phyloP scores from a whole-genome alignment of 768 basidiomycete species.

The Pulveroboletus sp. region DNA sequence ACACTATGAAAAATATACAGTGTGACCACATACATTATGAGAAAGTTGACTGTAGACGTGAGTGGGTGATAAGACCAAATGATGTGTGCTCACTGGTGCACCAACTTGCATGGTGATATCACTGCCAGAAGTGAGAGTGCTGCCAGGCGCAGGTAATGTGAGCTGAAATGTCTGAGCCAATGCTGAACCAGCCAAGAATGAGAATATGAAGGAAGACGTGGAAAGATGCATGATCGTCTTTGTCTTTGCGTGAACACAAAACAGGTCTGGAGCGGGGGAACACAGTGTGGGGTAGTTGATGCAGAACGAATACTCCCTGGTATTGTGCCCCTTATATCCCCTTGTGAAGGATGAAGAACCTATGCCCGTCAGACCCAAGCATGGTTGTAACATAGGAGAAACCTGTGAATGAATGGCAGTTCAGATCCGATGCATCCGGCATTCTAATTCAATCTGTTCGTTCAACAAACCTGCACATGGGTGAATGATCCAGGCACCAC shows the following conservation, averaged over 20 bases:
- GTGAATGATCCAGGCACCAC: conserved; percentile 1
- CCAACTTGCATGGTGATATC: conserved; percentile 12
- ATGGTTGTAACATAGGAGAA: neutral
- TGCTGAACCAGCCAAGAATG: conserved; percentile 9
- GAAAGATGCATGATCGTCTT: conserved; percentile 17
- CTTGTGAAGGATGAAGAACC: neutral
- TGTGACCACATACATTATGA: too few species aligned
- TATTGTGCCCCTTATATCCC: conserved; percentile 16
- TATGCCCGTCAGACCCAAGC: neutral
- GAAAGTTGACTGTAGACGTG: too few species aligned
- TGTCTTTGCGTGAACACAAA: too few species aligned
- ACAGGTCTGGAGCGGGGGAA: neutral
- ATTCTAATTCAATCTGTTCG: neutral
- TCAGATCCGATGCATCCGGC: neutral
- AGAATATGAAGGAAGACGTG: conserved; percentile 11
- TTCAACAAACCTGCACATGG: neutral
- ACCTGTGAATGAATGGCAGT: neutral
- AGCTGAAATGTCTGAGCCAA: conserved; percentile 15
- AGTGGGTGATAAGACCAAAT: too few species aligned
- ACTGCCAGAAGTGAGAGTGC: conserved; percentile 6
- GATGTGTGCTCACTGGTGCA: conserved; percentile 13
- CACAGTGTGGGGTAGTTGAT: neutral
- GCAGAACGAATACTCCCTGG: neutral
- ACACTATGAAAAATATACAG: too few species aligned
- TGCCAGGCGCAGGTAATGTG: conserved; percentile 7